Percentiles rank a stretch among this genome's conserved stretches.
These are phyloP conservation scores for Babesia sp. DNA, from an alignment of 169 alveolate species.

Conservation along the genomic window DNA sequence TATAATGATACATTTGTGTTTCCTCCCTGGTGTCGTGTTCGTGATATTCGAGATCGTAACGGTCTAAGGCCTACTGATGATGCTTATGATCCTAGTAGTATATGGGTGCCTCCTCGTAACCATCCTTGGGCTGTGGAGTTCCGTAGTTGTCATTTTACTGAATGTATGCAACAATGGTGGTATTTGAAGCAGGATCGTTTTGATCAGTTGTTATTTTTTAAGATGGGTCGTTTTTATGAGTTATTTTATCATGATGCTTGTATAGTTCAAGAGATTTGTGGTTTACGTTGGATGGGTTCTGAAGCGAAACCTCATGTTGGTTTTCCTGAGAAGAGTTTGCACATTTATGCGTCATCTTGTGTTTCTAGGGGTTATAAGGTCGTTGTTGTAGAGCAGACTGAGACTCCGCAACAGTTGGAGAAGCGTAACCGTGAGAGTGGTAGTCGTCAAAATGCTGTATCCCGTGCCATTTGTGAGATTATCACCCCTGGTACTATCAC, in stretches of 20 bases:
- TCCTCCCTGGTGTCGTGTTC: constrained; percentile 80
- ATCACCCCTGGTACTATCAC: constrained; percentile 92
- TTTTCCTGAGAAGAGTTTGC: constrained; percentile 97
- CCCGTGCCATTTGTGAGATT: constrained; percentile 90
- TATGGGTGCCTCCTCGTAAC: constrained; percentile 89
- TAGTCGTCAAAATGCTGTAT: constrained; percentile 85
- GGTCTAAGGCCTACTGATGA: constrained; percentile 84
- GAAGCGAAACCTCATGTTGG: constrained; percentile 97
- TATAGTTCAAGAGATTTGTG: constrained; percentile 89
- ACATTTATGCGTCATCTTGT: constrained; percentile 88
- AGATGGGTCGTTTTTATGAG: constrained; percentile 95
- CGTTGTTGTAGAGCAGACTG: constrained; percentile 98
- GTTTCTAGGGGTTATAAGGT: constrained; percentile 93
- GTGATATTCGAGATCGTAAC: constrained; percentile 83
- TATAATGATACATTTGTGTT: constrained; percentile 71
- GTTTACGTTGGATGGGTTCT: constrained; percentile 97
- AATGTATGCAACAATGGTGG: constrained; percentile 98
- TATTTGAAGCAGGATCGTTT: constrained; percentile 90
- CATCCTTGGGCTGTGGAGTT: constrained; percentile 82
- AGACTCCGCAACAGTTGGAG: constrained; percentile 94
- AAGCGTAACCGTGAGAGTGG: constrained; percentile 81
- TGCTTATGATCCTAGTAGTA: constrained; percentile 90
- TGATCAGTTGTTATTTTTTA: constrained; percentile 95
- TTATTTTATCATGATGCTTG: constrained; percentile 93
- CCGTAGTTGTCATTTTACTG: constrained; percentile 88